Evolutionary conservation across 257 asterid species (phyloP), one percentile per base, ranked within the genome.

Genomic region (Capsicum baccatum): DNA sequence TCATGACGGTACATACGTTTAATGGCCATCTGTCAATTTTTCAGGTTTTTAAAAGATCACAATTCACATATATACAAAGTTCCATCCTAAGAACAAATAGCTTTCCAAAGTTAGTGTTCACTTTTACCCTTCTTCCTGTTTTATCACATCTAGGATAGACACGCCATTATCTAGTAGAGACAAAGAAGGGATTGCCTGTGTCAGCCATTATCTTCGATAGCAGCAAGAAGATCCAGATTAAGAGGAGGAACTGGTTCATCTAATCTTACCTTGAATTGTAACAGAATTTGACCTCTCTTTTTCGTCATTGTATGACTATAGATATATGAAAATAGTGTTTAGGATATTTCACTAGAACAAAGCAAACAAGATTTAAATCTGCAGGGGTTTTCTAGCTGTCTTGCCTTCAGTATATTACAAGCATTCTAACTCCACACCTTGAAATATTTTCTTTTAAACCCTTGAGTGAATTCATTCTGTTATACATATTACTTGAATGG

Each of bases 211-310:
- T 66, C 35, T 33, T 33, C 73, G 33, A 39, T 66, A 63, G 16
- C 26, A 63, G 16, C 70, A 66, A 35, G 73, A 66, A 66, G 73
- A 66, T 66, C 73, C 73, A 66, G 48, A 66, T 57, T 63, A 66
- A 35, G 73, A 66, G 19, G 48, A 66, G 48, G 47, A 35, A 66
- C 48, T 5, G n/a, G 73, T 35, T 35, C 73, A 66, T 33, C 73
- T 33, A 66, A 35, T 66, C 73, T 33, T 66, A 33, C 16, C 44
- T 63, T 63, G 70, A 63, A 63, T 2, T 16, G 1, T 63, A 63
- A 63, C 70, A 63, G 70, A 63, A 21, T 63, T 35, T 26, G 3
- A 26, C 42, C 2, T 8, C 33, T 26, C 37, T 66, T 66, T 66
- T 33, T 13, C 17, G 13, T 63, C 70, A 21, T 21, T 33, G 6